Base-by-base conservation (phyloP, 2,329 filamentous ascomycete species). In the Phoma sp. region DNA sequence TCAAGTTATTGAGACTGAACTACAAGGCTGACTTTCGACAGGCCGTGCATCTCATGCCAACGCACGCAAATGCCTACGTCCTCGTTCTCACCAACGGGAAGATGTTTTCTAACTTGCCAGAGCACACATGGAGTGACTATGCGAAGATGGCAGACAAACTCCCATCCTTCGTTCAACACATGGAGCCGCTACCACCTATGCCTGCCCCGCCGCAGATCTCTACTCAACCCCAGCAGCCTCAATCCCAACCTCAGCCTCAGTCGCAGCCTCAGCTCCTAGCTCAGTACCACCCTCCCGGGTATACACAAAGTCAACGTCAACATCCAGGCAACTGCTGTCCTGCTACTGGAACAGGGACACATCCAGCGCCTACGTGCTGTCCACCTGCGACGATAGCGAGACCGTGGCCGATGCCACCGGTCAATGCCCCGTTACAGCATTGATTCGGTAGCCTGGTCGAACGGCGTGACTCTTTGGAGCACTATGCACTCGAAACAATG, bases 91-190 rank as follows among this genome's bases (percentile, higher is more conserved):
- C 62, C 1, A 56, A 53, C 19, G 69, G 70, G 10, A 69, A 70
- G 55, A 60, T 66, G 12, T 73, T 69, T 47, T 71, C 69, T 5
- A 73, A 73, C 22, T 59, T 73, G 4, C 70, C 70, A 9, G 69
- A 71, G 37, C 62, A 65, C 31, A 73, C 70, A 19, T 73, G 70
- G 70, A 47, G 38, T 1, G 69, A 73, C 46, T 73, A 73, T 53
- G 66, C 68, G 40, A 73, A 71, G 33, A 67, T 73, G 57, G 58
- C 65, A 5, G 58, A 62, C 2, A 51, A 60, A n/a, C 57, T 73
- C 1, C 68, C 69, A 1, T 21, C 51, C 2, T 64, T 67, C 21
- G 53, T 60, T 3, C 70, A 70, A 36, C 60, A 58, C 0, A 44
- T 45, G 25, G 39, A 50, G 8, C 68, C 69, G 2, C 64, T 72